Evolutionary conservation across 2,329 filamentous ascomycete genomes (phyloP).

Genomic region (Fusarium marasasianum): DNA sequence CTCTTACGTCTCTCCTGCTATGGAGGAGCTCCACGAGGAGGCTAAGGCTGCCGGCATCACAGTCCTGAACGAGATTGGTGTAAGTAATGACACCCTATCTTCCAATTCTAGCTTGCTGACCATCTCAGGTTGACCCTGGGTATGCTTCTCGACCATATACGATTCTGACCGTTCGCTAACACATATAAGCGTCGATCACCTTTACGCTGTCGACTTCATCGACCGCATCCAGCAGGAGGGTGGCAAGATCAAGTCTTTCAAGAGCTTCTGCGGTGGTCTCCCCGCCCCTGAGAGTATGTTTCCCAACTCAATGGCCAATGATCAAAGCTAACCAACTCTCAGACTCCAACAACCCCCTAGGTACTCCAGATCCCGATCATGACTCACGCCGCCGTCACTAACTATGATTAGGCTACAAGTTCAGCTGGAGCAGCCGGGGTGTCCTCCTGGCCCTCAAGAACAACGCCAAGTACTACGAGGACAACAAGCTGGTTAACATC

Average conservation of each 20-base stretch:
- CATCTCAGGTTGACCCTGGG: constrained; percentile 37
- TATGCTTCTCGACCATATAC: constrained; percentile 2
- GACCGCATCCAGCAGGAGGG: constrained; percentile 86
- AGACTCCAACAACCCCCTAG: constrained; percentile 85
- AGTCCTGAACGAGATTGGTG: constrained; percentile 96
- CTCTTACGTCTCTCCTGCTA: constrained; percentile 90
- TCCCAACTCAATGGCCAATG: not conserved
- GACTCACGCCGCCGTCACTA: not conserved
- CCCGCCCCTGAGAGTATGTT: constrained; percentile 62
- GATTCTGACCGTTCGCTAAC: not conserved
- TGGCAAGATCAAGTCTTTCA: constrained; percentile 85
- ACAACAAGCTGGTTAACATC: constrained; percentile 77
- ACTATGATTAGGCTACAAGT: constrained; percentile 71
- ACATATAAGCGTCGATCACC: constrained; percentile 35
- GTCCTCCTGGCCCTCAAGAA: constrained; percentile 89
- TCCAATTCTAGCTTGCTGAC: not conserved
- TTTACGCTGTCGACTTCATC: constrained; percentile 88
- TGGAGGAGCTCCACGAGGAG: constrained; percentile 85
- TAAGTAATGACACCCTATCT: constrained; percentile 47
- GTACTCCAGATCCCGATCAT: not conserved
- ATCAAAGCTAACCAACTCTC: not conserved
- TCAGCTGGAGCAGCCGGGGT: constrained; percentile 67
- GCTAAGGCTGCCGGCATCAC: constrained; percentile 93
- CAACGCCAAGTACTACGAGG: constrained; percentile 82
- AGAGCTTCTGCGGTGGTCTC: constrained; percentile 86